Conservation (phyloP, 352 stramenopile species). For the Phytophthora brassicae region DNA sequence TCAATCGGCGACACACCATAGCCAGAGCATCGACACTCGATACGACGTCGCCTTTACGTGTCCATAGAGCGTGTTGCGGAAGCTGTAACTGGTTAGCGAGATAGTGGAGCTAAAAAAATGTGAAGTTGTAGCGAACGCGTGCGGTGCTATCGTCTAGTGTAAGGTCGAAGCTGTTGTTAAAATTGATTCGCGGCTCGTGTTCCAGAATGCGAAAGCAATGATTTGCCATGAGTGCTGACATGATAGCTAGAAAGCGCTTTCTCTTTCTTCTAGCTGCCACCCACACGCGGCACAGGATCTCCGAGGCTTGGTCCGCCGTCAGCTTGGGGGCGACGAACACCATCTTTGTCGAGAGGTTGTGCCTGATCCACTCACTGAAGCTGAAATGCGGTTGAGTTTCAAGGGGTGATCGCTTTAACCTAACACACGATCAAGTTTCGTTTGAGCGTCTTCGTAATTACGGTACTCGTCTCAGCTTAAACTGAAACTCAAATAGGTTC, state of each 20-base stretch:
- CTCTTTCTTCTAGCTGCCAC: not conserved
- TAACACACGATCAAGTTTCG: slow-evolving; percentile 1
- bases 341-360: not conserved
- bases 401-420: not conserved
- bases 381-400: not conserved
- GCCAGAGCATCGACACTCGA: no score
- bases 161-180: not conserved
- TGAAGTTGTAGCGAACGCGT: slow-evolving; percentile 8
- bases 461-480: slow-evolving; percentile 1
- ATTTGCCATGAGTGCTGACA: not conserved
- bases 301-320: not conserved
- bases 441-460: no score
- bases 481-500: slow-evolving; percentile 5
- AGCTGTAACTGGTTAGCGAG: no score
- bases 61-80: no score
- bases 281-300: not conserved
- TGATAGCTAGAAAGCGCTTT: not conserved
- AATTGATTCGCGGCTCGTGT: not conserved
- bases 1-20: no score
- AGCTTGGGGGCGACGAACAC: slow-evolving; percentile 4
- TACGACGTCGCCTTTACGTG: no score
- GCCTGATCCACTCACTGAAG: not conserved
- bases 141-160: not conserved
- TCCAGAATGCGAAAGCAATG: slow-evolving; percentile 3
- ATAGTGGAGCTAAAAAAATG: no score